These are phyloP conservation scores for Lignosus rhinocerotis DNA, from an alignment of 1,284 basidiomycete genomes.

Conservation along the genomic window DNA sequence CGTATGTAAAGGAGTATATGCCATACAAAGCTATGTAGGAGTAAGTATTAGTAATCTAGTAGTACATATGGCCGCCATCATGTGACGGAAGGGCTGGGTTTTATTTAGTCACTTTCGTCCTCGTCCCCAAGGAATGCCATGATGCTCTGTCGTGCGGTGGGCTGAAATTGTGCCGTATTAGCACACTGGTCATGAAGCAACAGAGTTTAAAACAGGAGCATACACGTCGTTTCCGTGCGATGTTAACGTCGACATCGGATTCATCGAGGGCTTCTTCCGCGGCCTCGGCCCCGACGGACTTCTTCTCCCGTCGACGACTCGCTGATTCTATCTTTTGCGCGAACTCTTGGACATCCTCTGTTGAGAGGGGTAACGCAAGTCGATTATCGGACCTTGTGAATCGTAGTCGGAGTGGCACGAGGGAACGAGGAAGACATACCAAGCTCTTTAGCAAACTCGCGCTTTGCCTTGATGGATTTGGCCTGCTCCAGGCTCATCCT, in stretches of 20 bases:
- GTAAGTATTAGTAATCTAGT: too few relatives aligned
- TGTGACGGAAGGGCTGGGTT: background rate
- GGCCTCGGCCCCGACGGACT: slow-evolving; percentile 18
- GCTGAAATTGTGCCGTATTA: slow-evolving; percentile 25
- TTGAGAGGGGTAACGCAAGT: background rate
- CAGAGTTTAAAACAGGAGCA: slow-evolving; percentile 8
- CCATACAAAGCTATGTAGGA: too few relatives aligned
- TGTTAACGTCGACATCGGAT: slow-evolving; percentile 33
- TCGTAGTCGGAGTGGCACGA: background rate
- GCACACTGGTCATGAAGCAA: slow-evolving; percentile 16
- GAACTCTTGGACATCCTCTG: slow-evolving; percentile 70
- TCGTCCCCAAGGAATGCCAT: slow-evolving; percentile 71
- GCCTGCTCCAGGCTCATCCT: slow-evolving; percentile 80
- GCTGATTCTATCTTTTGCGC: slow-evolving; percentile 36
- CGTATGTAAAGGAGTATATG: too few relatives aligned
- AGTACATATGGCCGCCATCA: too few relatives aligned
- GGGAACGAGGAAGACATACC: slow-evolving; percentile 44
- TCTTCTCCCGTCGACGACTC: slow-evolving; percentile 18
- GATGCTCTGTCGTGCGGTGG: slow-evolving; percentile 59
- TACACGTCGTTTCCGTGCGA: slow-evolving; percentile 38
- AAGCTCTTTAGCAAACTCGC: slow-evolving; percentile 79
- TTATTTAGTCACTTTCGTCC: slow-evolving; percentile 39
- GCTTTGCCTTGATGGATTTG: slow-evolving; percentile 63
- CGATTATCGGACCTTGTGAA: background rate
- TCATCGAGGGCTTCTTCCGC: slow-evolving; percentile 35